phyloP scores from a whole-genome alignment of 306 rosid species.

The barrel medic (Medicago truncatula) region DNA sequence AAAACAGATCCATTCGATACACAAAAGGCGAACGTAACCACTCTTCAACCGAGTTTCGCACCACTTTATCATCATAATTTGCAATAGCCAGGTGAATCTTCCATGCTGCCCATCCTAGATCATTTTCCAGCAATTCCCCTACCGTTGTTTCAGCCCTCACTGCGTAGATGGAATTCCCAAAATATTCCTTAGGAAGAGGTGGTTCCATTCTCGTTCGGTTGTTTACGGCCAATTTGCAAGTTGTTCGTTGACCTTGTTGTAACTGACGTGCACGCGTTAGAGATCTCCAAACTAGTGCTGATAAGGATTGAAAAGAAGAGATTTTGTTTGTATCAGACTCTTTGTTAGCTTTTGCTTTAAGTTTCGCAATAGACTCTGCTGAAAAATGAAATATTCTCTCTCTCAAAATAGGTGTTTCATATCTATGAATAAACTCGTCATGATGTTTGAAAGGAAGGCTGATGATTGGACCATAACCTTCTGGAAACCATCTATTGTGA shows the following conservation, averaged over 20 bases:
- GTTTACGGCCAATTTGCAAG: constrained; percentile 50
- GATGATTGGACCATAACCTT: constrained; percentile 45
- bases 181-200: constrained; percentile 49
- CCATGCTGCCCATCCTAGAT: constrained; percentile 71
- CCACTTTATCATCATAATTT: constrained; percentile 21
- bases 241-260: constrained; percentile 12
- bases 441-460: constrained; percentile 58
- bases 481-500: constrained; percentile 59
- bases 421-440: constrained; percentile 55
- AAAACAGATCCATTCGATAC: background rate
- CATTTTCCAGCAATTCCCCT: constrained; percentile 49
- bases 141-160: constrained; percentile 21
- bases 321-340: constrained; percentile 44
- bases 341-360: constrained; percentile 67
- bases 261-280: constrained; percentile 55
- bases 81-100: constrained; percentile 53
- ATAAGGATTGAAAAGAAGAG: constrained; percentile 67
- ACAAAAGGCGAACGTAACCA: constrained; percentile 53
- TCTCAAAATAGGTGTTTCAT: constrained; percentile 47
- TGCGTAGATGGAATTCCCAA: constrained; percentile 45
- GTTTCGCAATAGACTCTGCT: constrained; percentile 55
- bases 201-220: constrained; percentile 63
- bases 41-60: background rate
- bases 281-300: constrained; percentile 65
- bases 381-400: constrained; percentile 71